Evolutionary conservation across 1,139 yeast species (phyloP), one percentile per base, ranked within the genome.

Genomic region (Hansenula sp.): DNA sequence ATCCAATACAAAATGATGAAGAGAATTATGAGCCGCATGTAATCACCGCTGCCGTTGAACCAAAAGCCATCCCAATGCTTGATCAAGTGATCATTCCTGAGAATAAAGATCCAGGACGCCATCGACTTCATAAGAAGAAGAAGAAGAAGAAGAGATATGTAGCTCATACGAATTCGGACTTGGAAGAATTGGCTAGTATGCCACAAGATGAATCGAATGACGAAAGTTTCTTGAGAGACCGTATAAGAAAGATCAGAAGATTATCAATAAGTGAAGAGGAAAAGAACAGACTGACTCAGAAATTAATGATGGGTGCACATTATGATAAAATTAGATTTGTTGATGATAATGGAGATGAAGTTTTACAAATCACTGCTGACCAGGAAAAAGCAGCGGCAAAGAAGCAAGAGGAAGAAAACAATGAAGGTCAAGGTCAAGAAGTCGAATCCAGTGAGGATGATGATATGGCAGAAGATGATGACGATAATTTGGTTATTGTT

Each of bases 261-360:
- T 62, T 79, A 45, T 61, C 61, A 3, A 63, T 83, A 32, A 58
- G 67, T 36, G 84, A 84, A 49, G 59, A 70, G 41, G 77, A 76
- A 56, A 81, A 85, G 58, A 78, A 82, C 50, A 70, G 75, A 60
- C 59, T 80, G 50, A 84, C 87, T 30, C 94, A 91, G 39, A 70
- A 77, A 49, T 66, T 88, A 42, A 87, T 88, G 95, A 84, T 88
- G 73, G 85, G 86, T 21, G 55, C 60, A 13, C 55, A 53, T 33
- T 53, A 57, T 42, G 55, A 53, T 28, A 56, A 55, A 40, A 49
- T 53, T 15, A 55, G 53, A 40, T 52, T 54, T 36, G 57, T 50
- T n/a, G 57, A 58, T 44, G 55, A 48, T 12, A 47, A 50, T 21
- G 60, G 60, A 36, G 60, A 53, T 33, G 56, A 52, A 28, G 56